Conservation (phyloP, 2,329 filamentous ascomycete species). For the Diaporthe batatas region DNA sequence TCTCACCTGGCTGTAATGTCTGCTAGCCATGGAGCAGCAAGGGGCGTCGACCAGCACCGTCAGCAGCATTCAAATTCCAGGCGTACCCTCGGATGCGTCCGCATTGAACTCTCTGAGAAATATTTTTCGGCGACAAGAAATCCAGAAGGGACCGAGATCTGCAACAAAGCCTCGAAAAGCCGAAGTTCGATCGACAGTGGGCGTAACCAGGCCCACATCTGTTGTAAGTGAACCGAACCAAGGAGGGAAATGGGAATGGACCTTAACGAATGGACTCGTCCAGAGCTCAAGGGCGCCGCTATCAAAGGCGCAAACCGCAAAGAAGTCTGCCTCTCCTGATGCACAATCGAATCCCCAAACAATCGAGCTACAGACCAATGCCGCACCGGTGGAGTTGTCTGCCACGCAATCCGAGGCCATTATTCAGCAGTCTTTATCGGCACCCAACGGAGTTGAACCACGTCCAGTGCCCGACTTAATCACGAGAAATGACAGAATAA, state of each 20-base stretch:
- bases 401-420: not conserved
- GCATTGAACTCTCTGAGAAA: not conserved
- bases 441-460: too few relatives aligned
- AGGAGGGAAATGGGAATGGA: too few relatives aligned
- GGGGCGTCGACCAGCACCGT: not conserved
- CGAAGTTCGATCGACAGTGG: not conserved
- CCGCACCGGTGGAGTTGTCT: not conserved
- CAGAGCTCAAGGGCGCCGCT: too few relatives aligned
- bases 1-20: not conserved
- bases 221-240: not conserved
- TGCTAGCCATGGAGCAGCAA: not conserved
- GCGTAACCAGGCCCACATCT: not conserved
- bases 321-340: too few relatives aligned
- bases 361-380: too few relatives aligned
- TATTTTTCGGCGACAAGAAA: not conserved
- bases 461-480: not conserved
- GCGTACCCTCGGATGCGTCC: conserved; percentile 1
- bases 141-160: not conserved
- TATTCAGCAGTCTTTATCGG: too few relatives aligned
- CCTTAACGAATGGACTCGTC: too few relatives aligned
- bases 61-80: not conserved
- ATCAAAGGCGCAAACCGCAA: too few relatives aligned
- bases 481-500: not conserved
- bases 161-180: not conserved
- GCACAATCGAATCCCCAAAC: too few relatives aligned